Base-by-base conservation (phyloP, 2,329 filamentous ascomycete species). In the Neocucurbitaria cava region DNA sequence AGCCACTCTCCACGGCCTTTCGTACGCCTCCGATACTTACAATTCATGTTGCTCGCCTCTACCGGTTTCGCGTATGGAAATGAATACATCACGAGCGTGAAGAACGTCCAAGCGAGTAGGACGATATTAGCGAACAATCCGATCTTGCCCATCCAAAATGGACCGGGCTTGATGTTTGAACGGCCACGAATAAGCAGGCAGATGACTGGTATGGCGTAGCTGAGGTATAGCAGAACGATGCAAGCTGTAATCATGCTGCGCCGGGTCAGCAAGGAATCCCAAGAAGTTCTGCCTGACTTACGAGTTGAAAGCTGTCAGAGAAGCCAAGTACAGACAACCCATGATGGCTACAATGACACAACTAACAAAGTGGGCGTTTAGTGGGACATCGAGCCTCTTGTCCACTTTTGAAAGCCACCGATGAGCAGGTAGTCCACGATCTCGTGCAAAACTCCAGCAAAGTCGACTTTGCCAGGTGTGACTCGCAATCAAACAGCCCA, bases 381-480 rank as follows among this genome's bases (percentile, higher is more conserved):
- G 52, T 0, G 81, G 81, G 0, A 83, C 79, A 49, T 79, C 77
- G 3, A 79, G 65, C 13, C 49, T 69, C 2, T 66, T 64, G 50
- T 80, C 62, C 5, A 83, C 77, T 10, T 72, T 67, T 9, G 73
- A 67, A 10, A 83, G 69, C 54, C 75, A 77, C 17, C 58, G 42
- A 18, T 77, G 74, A n/a, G 74, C 77, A 0, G 82, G 81, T 1
- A 84, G 54, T 2, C 81, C 82, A 13, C 74, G 66, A 60, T 84
- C 82, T 4, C 82, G 75, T 9, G 82, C 81, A 61, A 84, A 83
- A 17, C 79, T 81, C 81, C 81, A 84, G 54, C 78, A 79, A 7
- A 83, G 72, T 0, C 82, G 75, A 30, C 77, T 79, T 60, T 83
- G 80, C 77, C 80, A 83, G 5, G 81, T 83, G 50, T 83, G 80